A percentile compares a stretch with the other conserved stretches of the same genome.
Conservation (phyloP, 2,329 filamentous ascomycete species). For the Botrytis fabae region DNA sequence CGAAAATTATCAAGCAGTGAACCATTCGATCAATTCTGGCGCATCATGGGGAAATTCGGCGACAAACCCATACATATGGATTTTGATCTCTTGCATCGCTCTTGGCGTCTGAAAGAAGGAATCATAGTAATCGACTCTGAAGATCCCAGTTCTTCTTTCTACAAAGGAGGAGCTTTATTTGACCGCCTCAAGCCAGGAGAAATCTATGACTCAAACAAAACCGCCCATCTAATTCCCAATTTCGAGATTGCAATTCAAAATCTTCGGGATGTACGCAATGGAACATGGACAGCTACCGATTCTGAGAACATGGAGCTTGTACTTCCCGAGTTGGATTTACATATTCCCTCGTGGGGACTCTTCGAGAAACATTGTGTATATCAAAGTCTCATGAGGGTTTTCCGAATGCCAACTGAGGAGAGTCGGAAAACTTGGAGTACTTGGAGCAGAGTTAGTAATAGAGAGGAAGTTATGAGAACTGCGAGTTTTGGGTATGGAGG, state of each 20-base stretch:
- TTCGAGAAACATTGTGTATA: constrained; percentile 11
- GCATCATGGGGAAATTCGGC: neutral
- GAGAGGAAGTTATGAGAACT: neutral
- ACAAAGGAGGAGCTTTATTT: neutral
- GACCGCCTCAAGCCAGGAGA: neutral
- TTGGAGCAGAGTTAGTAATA: neutral
- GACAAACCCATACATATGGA: neutral
- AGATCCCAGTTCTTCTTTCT: neutral
- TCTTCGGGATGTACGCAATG: neutral
- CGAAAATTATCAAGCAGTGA: neutral
- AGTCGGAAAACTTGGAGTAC: neutral
- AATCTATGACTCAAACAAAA: neutral
- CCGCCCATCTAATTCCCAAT: neutral
- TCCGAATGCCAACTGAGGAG: neutral
- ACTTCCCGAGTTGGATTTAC: neutral
- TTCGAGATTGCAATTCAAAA: neutral
- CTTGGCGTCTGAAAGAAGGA: constrained; percentile 12
- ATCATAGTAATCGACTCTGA: neutral
- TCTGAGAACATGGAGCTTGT: neutral
- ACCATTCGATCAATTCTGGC: neutral
- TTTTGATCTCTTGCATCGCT: constrained; percentile 9
- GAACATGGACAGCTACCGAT: constrained; percentile 1
- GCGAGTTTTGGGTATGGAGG: constrained; percentile 3
- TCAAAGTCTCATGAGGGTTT: constrained; percentile 3
- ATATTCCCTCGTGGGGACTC: neutral